phyloP scores from a whole-genome alignment of 75 land plant genomes.

The Azolla pinnata region DNA sequence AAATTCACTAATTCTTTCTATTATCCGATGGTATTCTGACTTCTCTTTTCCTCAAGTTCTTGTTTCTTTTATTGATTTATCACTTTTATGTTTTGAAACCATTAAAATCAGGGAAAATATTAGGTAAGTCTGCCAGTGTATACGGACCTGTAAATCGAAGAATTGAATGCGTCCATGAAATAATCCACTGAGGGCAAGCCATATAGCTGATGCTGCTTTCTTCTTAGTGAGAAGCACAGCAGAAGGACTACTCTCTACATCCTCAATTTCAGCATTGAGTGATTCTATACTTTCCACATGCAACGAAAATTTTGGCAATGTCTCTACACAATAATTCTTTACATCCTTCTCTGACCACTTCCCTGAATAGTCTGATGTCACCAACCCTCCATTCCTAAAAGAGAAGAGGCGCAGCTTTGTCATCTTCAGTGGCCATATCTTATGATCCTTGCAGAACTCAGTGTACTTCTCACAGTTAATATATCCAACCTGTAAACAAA shows the following conservation, averaged over 20 bases:
- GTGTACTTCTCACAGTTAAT: conserved; percentile 55
- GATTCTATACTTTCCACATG: conserved; percentile 23
- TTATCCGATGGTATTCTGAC: no score
- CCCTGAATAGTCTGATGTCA: conserved; percentile 49
- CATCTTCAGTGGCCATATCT: conserved; percentile 23
- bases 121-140: no score
- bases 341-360: conserved; percentile 45
- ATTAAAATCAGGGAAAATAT: neutral
- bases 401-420: conserved; percentile 59
- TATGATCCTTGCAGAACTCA: conserved; percentile 54
- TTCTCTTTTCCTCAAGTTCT: no score
- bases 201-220: conserved; percentile 69
- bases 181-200: conserved; percentile 76
- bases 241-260: conserved; percentile 28
- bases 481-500: conserved; percentile 63
- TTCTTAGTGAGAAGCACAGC: conserved; percentile 59
- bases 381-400: conserved; percentile 34
- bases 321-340: conserved; percentile 49
- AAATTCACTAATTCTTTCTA: no score
- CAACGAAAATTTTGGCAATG: conserved; percentile 60
- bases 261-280: conserved; percentile 26
- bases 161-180: conserved; percentile 53
- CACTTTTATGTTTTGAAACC: no score
- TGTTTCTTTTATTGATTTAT: no score
- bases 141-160: conserved; percentile 61